phyloP scores from a whole-genome alignment of 352 stramenopile genomes.

The Phytophthora vignae region DNA sequence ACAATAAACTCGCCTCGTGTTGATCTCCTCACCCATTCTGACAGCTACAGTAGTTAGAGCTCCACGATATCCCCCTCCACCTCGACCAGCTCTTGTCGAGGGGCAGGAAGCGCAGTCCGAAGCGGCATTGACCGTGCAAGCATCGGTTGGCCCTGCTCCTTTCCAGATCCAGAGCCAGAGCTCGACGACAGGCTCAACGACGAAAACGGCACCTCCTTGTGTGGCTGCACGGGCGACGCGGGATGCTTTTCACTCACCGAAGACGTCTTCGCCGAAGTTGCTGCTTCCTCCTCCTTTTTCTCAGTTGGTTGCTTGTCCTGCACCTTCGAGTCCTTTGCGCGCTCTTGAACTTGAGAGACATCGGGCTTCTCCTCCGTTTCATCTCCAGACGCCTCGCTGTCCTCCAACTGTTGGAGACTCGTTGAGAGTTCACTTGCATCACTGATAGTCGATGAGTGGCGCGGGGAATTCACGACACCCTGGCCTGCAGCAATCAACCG shows the following conservation, averaged over 20 bases:
- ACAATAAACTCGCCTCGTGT: slow-evolving; percentile 14
- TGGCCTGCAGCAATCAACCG: slow-evolving; percentile 71
- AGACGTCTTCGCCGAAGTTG: not conserved
- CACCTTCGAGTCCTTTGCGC: not conserved
- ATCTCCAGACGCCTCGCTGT: slow-evolving; percentile 35
- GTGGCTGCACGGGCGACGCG: not conserved
- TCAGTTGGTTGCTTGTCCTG: slow-evolving; percentile 1
- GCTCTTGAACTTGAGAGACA: slow-evolving; percentile 13
- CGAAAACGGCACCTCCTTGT: slow-evolving; percentile 12
- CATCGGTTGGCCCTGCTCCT: slow-evolving; percentile 32
- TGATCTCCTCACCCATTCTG: not conserved
- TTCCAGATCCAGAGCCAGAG: slow-evolving; percentile 16
- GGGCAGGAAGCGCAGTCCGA: slow-evolving; percentile 39
- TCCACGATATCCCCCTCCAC: slow-evolving; percentile 74
- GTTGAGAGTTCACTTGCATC: slow-evolving; percentile 38
- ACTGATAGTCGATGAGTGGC: slow-evolving; percentile 39
- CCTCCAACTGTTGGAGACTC: slow-evolving; percentile 37
- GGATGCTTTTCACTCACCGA: not conserved
- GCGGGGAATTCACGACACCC: slow-evolving; percentile 45
- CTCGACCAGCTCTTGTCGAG: slow-evolving; percentile 57
- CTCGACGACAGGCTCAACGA: slow-evolving; percentile 23
- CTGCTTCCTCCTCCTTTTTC: slow-evolving; percentile 12
- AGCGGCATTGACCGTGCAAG: slow-evolving; percentile 45
- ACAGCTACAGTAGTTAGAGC: slow-evolving; percentile 40
- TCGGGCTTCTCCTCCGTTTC: slow-evolving; percentile 43